phyloP scores from a whole-genome alignment of 441 rosid genomes.

The Gossypium lobatum region DNA sequence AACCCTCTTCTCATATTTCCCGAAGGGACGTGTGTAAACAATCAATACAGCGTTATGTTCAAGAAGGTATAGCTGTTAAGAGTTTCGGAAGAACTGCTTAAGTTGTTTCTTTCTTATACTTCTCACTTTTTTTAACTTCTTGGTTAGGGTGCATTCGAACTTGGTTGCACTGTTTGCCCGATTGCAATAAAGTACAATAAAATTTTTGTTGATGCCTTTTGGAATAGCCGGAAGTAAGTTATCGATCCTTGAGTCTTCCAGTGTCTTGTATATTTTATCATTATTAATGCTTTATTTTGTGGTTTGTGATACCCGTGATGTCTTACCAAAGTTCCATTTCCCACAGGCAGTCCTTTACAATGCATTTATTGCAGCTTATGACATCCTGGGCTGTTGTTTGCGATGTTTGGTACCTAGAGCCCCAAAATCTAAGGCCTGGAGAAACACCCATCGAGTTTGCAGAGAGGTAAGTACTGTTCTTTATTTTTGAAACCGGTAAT shows the following conservation, averaged over 20 bases:
- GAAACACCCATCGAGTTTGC: slow-evolving; percentile 94
- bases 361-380: slow-evolving; percentile 92
- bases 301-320: neutral
- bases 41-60: slow-evolving; percentile 94
- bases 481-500: neutral
- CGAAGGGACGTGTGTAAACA: slow-evolving; percentile 93
- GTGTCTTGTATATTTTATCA: neutral
- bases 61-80: slow-evolving; percentile 61
- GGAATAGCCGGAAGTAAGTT: slow-evolving; percentile 96
- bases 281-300: neutral
- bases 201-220: slow-evolving; percentile 95
- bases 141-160: slow-evolving; percentile 88
- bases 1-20: slow-evolving; percentile 99
- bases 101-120: neutral
- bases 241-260: neutral
- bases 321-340: slow-evolving; percentile 1
- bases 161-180: slow-evolving; percentile 92
- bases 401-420: slow-evolving; percentile 96
- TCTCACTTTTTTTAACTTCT: slow-evolving; percentile 12
- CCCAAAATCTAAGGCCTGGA: slow-evolving; percentile 74
- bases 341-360: slow-evolving; percentile 91
- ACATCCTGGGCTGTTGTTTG: slow-evolving; percentile 99
- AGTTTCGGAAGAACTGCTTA: neutral
- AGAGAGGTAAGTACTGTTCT: slow-evolving; percentile 54
- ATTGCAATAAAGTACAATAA: slow-evolving; percentile 92